Evolutionary conservation across 257 asterid genomes (phyloP).

Genomic region (Nicotiana undulata): DNA sequence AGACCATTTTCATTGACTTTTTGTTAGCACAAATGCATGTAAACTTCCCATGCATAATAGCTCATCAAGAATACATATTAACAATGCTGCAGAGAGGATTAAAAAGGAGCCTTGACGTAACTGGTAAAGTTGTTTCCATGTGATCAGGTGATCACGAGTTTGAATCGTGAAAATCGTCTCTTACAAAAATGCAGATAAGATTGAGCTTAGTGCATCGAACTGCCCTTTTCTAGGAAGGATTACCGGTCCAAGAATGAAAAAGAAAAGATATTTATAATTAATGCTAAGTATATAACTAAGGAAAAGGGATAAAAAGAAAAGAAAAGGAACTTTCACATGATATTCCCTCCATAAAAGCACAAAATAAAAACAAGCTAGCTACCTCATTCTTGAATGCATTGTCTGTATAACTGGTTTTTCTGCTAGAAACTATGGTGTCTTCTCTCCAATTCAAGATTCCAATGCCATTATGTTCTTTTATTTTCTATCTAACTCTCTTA

Average conservation of each 20-base stretch:
- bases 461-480: not conserved
- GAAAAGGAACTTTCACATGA: not conserved
- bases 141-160: too few species aligned
- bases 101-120: too few species aligned
- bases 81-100: too few species aligned
- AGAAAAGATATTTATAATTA: not conserved
- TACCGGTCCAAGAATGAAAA: not conserved
- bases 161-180: too few species aligned
- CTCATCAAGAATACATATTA: not conserved
- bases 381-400: not conserved
- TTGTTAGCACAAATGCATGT: not conserved
- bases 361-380: not conserved
- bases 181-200: too few species aligned
- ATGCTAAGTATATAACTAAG: not conserved
- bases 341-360: not conserved
- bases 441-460: not conserved
- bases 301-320: not conserved
- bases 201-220: too few species aligned
- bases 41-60: not conserved
- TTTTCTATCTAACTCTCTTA: not conserved
- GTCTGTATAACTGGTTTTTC: not conserved
- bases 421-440: not conserved
- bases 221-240: too few species aligned
- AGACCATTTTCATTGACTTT: not conserved
- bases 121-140: too few species aligned